Conservation (phyloP, 2,329 filamentous ascomycete species). For the Epichloe sylvatica region DNA sequence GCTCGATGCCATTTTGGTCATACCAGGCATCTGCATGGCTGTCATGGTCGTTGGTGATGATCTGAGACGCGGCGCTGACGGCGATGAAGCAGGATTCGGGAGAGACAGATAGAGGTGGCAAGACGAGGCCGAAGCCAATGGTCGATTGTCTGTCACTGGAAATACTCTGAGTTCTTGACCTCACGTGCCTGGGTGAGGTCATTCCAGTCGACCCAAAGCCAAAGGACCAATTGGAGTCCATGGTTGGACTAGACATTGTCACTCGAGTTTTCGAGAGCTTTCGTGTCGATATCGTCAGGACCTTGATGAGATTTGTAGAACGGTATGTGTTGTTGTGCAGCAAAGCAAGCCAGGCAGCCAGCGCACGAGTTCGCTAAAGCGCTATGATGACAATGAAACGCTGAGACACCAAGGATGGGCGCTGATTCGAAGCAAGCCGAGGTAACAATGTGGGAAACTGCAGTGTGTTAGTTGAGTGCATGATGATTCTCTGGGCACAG, state of each 20-base stretch:
- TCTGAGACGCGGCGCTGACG: constrained; percentile 73
- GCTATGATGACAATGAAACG: too few relatives aligned
- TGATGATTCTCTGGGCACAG: background rate
- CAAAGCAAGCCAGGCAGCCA: background rate
- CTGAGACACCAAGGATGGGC: background rate
- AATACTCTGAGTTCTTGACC: constrained; percentile 47
- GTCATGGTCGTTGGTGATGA: constrained; percentile 79
- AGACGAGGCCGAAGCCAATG: constrained; percentile 42
- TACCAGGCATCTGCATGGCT: constrained; percentile 56
- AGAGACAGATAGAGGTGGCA: constrained; percentile 53
- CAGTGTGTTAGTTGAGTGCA: background rate
- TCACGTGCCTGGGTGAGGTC: constrained; percentile 20
- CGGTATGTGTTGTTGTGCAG: background rate
- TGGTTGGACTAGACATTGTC: constrained; percentile 6
- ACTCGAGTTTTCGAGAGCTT: background rate
- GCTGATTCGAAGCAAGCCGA: background rate
- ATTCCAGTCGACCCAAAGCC: constrained; percentile 14
- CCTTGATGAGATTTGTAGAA: background rate
- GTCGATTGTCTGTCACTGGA: constrained; percentile 58
- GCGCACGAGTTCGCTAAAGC: too few relatives aligned
- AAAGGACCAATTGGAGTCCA: constrained; percentile 1
- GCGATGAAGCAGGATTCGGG: constrained; percentile 83
- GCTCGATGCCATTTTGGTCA: constrained; percentile 52
- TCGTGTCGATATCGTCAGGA: background rate
- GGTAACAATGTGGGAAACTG: background rate